Conservation (phyloP, 2,329 filamentous ascomycete genomes). For the Cryphonectria carpinicola region DNA sequence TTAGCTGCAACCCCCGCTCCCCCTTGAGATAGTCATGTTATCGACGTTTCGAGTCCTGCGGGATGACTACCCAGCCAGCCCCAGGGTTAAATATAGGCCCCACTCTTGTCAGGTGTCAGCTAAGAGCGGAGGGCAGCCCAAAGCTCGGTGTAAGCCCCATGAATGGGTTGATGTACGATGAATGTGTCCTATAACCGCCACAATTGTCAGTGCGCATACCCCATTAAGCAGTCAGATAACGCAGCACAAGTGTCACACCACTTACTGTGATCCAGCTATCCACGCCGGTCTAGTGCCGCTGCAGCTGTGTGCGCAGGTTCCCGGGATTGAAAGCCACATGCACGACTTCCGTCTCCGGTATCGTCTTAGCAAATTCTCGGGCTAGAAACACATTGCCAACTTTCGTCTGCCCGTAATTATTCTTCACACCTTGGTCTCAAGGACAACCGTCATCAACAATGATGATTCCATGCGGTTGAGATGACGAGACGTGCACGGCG, state of each 20-base stretch:
- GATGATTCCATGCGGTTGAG: conserved; percentile 29
- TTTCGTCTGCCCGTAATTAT: conserved; percentile 32
- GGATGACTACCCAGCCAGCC: conserved; percentile 24
- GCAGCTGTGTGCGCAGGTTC: conserved; percentile 30
- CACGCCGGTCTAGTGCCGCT: conserved; percentile 17
- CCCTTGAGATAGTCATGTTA: conserved; percentile 6
- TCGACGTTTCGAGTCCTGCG: not conserved
- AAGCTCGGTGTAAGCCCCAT: conserved; percentile 53
- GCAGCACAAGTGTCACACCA: not conserved
- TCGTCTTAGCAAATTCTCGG: conserved; percentile 30
- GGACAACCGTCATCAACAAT: conserved; percentile 26
- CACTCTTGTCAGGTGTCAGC: conserved; percentile 42
- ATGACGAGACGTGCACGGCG: conserved; percentile 17
- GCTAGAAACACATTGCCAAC: conserved; percentile 33
- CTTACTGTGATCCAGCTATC: conserved; percentile 4
- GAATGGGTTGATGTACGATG: conserved; percentile 27
- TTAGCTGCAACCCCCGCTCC: conserved; percentile 8
- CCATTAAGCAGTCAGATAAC: not conserved
- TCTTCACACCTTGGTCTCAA: conserved; percentile 25
- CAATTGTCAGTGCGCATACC: not conserved
- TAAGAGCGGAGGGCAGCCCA: conserved; percentile 51
- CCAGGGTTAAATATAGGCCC: conserved; percentile 30
- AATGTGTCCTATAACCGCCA: conserved; percentile 4
- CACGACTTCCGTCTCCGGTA: conserved; percentile 30
- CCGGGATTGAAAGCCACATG: conserved; percentile 34